These are phyloP conservation scores for Scheffersomyces quercinus DNA, from an alignment of 1,139 yeast species.

Conservation along the genomic window DNA sequence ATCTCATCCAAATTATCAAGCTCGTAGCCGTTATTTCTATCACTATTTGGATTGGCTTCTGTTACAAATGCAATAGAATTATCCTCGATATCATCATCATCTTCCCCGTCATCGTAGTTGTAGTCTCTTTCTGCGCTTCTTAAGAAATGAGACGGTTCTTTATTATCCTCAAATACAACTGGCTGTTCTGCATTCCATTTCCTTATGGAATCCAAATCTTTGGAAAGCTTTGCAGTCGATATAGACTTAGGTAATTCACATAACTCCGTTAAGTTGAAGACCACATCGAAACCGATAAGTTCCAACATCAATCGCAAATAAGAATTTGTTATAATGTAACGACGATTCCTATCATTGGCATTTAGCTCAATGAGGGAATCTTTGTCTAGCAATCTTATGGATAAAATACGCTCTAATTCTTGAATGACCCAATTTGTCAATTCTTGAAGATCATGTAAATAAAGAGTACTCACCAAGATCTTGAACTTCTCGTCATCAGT, in stretches of 20 bases:
- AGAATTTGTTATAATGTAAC: slow-evolving; percentile 38
- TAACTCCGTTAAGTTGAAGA: slow-evolving; percentile 34
- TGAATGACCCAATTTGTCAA: slow-evolving; percentile 45
- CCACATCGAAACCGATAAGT: slow-evolving; percentile 39
- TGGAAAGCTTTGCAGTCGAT: slow-evolving; percentile 19
- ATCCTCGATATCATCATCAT: slow-evolving; percentile 23
- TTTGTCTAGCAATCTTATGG: slow-evolving; percentile 20
- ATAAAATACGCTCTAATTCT: slow-evolving; percentile 34
- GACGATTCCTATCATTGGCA: slow-evolving; percentile 18
- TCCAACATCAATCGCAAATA: slow-evolving; percentile 34
- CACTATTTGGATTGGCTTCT: slow-evolving; percentile 16
- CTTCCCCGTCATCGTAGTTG: slow-evolving; percentile 19
- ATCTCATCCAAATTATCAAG: slow-evolving; percentile 35
- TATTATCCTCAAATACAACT: slow-evolving; percentile 41
- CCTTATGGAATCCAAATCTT: slow-evolving; percentile 25
- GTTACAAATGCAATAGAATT: slow-evolving; percentile 40
- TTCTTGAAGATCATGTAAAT: slow-evolving; percentile 43
- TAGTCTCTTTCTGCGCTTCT: slow-evolving; percentile 23
- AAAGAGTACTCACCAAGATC: slow-evolving; percentile 50
- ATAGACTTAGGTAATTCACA: slow-evolving; percentile 27
- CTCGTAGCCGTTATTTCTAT: slow-evolving; percentile 22
- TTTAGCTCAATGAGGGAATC: slow-evolving; percentile 13
- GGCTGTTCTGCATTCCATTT: slow-evolving; percentile 37
- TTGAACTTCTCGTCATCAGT: slow-evolving; percentile 38
- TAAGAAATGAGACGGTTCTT: slow-evolving; percentile 38